Evolutionary conservation across 2,329 filamentous ascomycete species (phyloP).

Genomic region (Tympanopsis confertula): DNA sequence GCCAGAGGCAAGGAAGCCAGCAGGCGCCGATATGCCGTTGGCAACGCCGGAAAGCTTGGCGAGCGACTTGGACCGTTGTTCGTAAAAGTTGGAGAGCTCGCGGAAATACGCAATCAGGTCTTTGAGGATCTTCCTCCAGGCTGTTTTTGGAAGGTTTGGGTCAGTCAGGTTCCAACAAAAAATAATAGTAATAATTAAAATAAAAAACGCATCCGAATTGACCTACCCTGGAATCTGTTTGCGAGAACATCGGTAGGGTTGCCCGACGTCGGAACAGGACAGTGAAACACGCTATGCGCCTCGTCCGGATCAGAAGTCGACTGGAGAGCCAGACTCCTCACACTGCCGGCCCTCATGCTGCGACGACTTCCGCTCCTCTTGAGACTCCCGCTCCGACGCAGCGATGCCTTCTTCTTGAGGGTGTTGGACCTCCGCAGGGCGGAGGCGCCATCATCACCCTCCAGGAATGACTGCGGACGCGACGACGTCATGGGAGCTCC

Average conservation of each 20-base stretch:
- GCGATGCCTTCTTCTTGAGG: slow-evolving; percentile 75
- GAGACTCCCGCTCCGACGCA: slow-evolving; percentile 63
- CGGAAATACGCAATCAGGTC: slow-evolving; percentile 89
- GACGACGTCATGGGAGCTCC: slow-evolving; percentile 10
- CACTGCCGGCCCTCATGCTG: slow-evolving; percentile 76
- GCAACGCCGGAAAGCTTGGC: slow-evolving; percentile 73
- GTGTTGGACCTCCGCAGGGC: slow-evolving; percentile 45
- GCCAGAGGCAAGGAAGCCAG: slow-evolving; percentile 65
- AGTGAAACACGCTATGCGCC: slow-evolving; percentile 74
- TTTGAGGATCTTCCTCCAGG: slow-evolving; percentile 91
- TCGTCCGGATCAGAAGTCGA: slow-evolving; percentile 58
- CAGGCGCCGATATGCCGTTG: slow-evolving; percentile 66
- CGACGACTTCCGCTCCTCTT: slow-evolving; percentile 70
- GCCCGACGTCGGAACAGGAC: slow-evolving; percentile 76
- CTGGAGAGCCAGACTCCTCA: slow-evolving; percentile 67
- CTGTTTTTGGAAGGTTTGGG: slow-evolving; percentile 32
- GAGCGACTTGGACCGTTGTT: slow-evolving; percentile 70
- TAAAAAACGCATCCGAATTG: slow-evolving; percentile 1
- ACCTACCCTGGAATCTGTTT: slow-evolving; percentile 74
- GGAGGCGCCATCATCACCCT: slow-evolving; percentile 15
- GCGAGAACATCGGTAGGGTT: slow-evolving; percentile 81
- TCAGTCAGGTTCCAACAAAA: too few species aligned
- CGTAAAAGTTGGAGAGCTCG: slow-evolving; percentile 81
- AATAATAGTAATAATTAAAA: slow-evolving; percentile 1
- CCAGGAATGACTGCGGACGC: slow-evolving; percentile 23